phyloP scores from a whole-genome alignment of 495 filamentous ascomycete species.

The Endocarpon pusillum region DNA sequence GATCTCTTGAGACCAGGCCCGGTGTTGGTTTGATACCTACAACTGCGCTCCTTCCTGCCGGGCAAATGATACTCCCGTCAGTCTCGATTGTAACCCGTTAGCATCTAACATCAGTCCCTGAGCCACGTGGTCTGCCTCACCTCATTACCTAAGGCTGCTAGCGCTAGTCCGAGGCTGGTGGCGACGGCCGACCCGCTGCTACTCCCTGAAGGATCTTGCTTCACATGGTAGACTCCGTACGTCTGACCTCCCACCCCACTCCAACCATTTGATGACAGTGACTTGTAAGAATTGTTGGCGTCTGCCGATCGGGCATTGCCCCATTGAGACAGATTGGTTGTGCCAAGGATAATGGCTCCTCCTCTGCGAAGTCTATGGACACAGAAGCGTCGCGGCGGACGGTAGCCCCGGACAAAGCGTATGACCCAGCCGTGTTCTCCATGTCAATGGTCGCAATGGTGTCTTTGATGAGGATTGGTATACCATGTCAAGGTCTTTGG shows the following conservation, averaged over 20 bases:
- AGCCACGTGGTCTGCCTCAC: conserved; percentile 24
- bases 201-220: conserved; percentile 35
- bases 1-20: conserved; percentile 40
- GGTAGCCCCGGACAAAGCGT: conserved; percentile 29
- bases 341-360: conserved; percentile 36
- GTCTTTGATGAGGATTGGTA: conserved; percentile 52
- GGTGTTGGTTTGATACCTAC: conserved; percentile 58
- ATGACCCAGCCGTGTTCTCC: conserved; percentile 52
- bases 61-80: conserved; percentile 32
- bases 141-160: conserved; percentile 33
- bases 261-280: conserved; percentile 35
- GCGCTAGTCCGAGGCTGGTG: conserved; percentile 29
- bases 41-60: too few relatives aligned
- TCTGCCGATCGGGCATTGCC: conserved; percentile 33
- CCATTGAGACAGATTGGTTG: conserved; percentile 37
- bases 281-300: too few relatives aligned
- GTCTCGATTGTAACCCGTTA: conserved; percentile 23
- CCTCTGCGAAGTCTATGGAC: conserved; percentile 29
- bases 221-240: conserved; percentile 30
- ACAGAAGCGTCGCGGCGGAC: conserved; percentile 28
- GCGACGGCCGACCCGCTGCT: conserved; percentile 35
- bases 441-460: conserved; percentile 45
- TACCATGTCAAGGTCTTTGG: conserved; percentile 39
- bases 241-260: conserved; percentile 33
- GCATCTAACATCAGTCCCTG: conserved; percentile 18